Percentiles rank a stretch among this genome's conserved stretches.
Conservation (phyloP, 305 asterid genomes). For the Solanum hybrid region DNA sequence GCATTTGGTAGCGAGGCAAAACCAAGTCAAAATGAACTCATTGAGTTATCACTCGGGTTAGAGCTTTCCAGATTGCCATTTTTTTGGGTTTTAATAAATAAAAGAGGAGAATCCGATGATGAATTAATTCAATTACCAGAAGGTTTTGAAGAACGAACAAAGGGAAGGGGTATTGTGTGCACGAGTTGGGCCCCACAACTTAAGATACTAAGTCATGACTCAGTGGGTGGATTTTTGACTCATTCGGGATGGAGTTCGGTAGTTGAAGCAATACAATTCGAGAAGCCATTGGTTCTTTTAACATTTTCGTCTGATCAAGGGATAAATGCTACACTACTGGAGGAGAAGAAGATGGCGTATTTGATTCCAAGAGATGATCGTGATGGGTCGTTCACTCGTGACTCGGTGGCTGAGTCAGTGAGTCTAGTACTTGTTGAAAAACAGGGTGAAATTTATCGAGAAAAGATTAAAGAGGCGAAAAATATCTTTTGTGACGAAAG, state of each 20-base stretch:
- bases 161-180: too few species aligned
- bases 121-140: too few species aligned
- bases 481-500: slow-evolving; percentile 11
- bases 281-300: slow-evolving; percentile 8
- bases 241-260: too few species aligned
- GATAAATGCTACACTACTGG: slow-evolving; percentile 22
- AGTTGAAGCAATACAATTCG: too few species aligned
- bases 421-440: slow-evolving; percentile 27
- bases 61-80: slow-evolving; percentile 19
- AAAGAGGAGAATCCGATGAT: too few species aligned
- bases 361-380: slow-evolving; percentile 33
- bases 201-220: too few species aligned
- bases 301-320: slow-evolving; percentile 46
- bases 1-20: slow-evolving; percentile 34
- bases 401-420: slow-evolving; percentile 36
- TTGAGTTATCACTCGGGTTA: slow-evolving; percentile 40
- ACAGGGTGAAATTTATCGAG: slow-evolving; percentile 20
- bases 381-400: slow-evolving; percentile 36
- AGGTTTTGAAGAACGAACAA: too few species aligned
- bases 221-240: too few species aligned
- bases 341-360: slow-evolving; percentile 10
- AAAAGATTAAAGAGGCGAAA: neutral
- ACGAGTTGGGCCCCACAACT: too few species aligned
- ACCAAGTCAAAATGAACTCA: slow-evolving; percentile 21
- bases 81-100: too few species aligned